phyloP scores from a whole-genome alignment of 2,329 filamentous ascomycete genomes.

The Ophiostoma fasciatum region DNA sequence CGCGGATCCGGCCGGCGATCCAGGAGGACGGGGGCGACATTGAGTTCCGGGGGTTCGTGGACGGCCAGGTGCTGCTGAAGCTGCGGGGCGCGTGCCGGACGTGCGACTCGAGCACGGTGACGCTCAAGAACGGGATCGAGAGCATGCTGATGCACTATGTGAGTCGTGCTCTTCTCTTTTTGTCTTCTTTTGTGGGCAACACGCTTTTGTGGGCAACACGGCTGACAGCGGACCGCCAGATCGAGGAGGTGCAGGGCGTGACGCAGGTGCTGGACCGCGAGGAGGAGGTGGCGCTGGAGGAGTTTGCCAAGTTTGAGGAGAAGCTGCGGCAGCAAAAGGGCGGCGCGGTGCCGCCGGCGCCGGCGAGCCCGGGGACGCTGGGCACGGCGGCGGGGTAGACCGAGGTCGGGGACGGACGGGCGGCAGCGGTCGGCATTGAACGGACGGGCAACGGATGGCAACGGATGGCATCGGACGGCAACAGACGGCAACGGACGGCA shows the following conservation, averaged over 20 bases:
- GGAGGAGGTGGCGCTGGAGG: conserved; percentile 71
- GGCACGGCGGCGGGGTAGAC: conserved; percentile 24
- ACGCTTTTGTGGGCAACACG: too few species aligned
- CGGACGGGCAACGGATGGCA: too few species aligned
- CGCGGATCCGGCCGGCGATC: conserved; percentile 83
- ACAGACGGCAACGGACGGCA: too few species aligned
- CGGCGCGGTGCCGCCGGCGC: conserved; percentile 23
- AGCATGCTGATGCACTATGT: conserved; percentile 96
- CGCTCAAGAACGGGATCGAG: conserved; percentile 94
- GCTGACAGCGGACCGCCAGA: conserved; percentile 33
- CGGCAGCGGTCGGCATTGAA: too few species aligned
- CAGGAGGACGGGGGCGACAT: conserved; percentile 98
- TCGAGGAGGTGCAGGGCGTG: conserved; percentile 89
- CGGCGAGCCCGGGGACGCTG: conserved; percentile 23
- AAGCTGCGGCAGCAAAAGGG: conserved; percentile 47
- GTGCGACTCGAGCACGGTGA: conserved; percentile 93
- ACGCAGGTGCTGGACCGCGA: conserved; percentile 83
- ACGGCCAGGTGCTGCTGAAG: conserved; percentile 75
- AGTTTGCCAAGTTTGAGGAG: conserved; percentile 93
- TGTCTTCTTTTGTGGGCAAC: background rate
- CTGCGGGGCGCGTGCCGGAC: conserved; percentile 85
- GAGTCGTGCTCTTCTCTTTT: conserved; percentile 24
- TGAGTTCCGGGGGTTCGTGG: conserved; percentile 79
- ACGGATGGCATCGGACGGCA: too few species aligned
- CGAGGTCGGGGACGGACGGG: too few species aligned